phyloP scores from a whole-genome alignment of 768 basidiomycete genomes.

The Suillus alpinus region DNA sequence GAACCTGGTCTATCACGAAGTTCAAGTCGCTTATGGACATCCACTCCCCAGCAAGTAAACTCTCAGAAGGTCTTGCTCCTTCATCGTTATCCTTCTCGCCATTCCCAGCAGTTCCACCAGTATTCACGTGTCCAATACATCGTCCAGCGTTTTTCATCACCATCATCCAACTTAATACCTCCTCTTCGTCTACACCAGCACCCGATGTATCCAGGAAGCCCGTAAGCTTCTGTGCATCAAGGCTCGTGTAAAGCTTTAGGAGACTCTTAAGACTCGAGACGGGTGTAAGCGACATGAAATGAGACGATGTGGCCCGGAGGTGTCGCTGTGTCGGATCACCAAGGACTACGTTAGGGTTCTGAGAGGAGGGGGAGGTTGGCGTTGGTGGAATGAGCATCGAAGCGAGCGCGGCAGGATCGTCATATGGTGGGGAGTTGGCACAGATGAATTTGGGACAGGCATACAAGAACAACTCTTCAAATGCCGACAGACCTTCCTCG shows the following conservation, averaged over 20 bases:
- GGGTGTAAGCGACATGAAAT: constrained; percentile 70
- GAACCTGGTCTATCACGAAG: constrained; percentile 91
- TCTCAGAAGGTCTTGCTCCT: constrained; percentile 14
- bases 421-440: constrained; percentile 92
- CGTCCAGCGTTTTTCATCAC: constrained; percentile 87
- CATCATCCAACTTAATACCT: constrained; percentile 96
- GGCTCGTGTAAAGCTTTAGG: constrained; percentile 92
- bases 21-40: constrained; percentile 92
- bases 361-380: constrained; percentile 30
- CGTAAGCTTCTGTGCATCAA: constrained; percentile 88
- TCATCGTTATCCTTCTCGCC: constrained; percentile 35
- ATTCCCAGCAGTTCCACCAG: constrained; percentile 50
- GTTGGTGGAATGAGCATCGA: constrained; percentile 40
- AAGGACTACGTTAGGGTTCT: constrained; percentile 20
- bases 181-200: constrained; percentile 74
- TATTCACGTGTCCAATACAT: constrained; percentile 49
- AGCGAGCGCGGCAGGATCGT: constrained; percentile 64
- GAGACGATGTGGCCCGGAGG: constrained; percentile 78
- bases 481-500: constrained; percentile 72
- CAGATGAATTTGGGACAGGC: constrained; percentile 97
- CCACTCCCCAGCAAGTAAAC: constrained; percentile 80
- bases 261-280: constrained; percentile 88
- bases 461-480: constrained; percentile 90
- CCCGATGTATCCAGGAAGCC: constrained; percentile 67
- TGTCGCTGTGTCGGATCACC: constrained; percentile 82